A percentile compares a stretch with the other conserved stretches of the same genome.
These are phyloP conservation scores for Seiridium cupressi DNA, from an alignment of 2,329 filamentous ascomycete genomes.

Conservation along the genomic window DNA sequence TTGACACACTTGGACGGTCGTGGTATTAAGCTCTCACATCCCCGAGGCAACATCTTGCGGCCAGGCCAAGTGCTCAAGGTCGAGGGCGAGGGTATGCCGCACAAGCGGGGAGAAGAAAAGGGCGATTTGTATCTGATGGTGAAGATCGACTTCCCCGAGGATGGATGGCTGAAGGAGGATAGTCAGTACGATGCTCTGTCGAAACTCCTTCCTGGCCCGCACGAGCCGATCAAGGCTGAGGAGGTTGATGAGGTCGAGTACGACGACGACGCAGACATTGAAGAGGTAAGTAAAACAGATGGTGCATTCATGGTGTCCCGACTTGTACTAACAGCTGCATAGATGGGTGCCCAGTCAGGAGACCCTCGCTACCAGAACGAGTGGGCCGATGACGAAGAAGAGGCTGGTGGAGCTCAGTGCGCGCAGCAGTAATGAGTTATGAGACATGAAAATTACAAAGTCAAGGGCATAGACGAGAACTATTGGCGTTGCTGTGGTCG, in stretches of 20 bases:
- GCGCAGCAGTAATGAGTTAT: slow-evolving; percentile 62
- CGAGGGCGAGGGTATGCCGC: slow-evolving; percentile 88
- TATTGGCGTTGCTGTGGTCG: slow-evolving; percentile 2
- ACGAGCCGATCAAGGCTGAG: slow-evolving; percentile 63
- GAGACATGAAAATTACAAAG: slow-evolving; percentile 21
- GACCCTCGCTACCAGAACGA: slow-evolving; percentile 64
- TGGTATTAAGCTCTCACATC: slow-evolving; percentile 78
- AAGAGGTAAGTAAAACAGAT: slow-evolving; percentile 56
- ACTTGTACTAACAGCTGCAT: slow-evolving; percentile 22
- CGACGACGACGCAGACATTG: slow-evolving; percentile 78
- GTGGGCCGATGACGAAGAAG: slow-evolving; percentile 73
- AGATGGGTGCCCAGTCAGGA: slow-evolving; percentile 71
- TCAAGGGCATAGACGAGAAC: slow-evolving; percentile 13
- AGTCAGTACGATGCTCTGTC: slow-evolving; percentile 67
- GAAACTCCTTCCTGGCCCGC: slow-evolving; percentile 70
- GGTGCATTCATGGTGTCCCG: not conserved
- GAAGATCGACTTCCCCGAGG: slow-evolving; percentile 83
- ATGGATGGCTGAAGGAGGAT: slow-evolving; percentile 73
- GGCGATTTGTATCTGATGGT: slow-evolving; percentile 88
- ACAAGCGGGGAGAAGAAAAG: slow-evolving; percentile 78
- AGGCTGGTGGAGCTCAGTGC: slow-evolving; percentile 66
- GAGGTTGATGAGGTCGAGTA: slow-evolving; percentile 86
- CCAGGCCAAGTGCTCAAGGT: slow-evolving; percentile 86
- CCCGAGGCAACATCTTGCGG: slow-evolving; percentile 77
- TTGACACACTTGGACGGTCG: slow-evolving; percentile 91